A percentile compares a stretch with the other conserved stretches of the same genome.
These are phyloP conservation scores for Tolypocladium ovalisporum DNA, from an alignment of 2,329 filamentous ascomycete species.

Conservation along the genomic window DNA sequence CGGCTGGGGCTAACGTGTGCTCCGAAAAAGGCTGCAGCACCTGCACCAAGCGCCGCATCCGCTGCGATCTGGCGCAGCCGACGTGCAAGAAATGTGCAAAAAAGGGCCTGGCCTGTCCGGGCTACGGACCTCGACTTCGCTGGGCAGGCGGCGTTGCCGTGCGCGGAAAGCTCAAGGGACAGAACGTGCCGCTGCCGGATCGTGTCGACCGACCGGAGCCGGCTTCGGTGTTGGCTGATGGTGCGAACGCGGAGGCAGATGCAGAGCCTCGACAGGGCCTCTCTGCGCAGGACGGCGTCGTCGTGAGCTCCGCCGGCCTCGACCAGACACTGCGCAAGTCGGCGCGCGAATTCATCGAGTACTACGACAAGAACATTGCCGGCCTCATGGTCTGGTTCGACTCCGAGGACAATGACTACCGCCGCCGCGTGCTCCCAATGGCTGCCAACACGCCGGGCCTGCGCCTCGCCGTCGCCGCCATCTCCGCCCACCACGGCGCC, in stretches of 20 bases:
- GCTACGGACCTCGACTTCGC: constrained; percentile 13
- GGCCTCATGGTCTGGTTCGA: constrained; percentile 21
- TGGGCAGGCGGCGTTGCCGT: constrained; percentile 17
- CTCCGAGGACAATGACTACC: constrained; percentile 17
- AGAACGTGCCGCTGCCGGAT: constrained; percentile 6
- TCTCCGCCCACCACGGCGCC: constrained; percentile 17
- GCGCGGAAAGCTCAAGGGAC: constrained; percentile 13
- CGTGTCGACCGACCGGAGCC: neutral
- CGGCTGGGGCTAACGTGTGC: neutral
- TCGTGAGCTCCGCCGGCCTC: constrained; percentile 1
- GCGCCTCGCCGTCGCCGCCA: constrained; percentile 16
- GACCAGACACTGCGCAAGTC: constrained; percentile 9
- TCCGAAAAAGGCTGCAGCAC: constrained; percentile 11
- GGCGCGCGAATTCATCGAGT: constrained; percentile 13
- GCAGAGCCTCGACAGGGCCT: neutral
- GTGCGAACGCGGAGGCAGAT: neutral
- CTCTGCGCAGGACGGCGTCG: neutral
- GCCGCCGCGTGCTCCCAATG: constrained; percentile 13
- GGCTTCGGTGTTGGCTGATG: neutral
- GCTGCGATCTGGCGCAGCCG: constrained; percentile 14
- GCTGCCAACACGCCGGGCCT: constrained; percentile 15
- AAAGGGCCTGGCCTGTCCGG: constrained; percentile 16
- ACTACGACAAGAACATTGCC: constrained; percentile 17
- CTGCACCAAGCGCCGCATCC: constrained; percentile 17
- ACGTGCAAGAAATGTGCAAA: constrained; percentile 16